Conservation (phyloP, 108 stramenopile genomes). For the Aurantiochytrium sp. region DNA sequence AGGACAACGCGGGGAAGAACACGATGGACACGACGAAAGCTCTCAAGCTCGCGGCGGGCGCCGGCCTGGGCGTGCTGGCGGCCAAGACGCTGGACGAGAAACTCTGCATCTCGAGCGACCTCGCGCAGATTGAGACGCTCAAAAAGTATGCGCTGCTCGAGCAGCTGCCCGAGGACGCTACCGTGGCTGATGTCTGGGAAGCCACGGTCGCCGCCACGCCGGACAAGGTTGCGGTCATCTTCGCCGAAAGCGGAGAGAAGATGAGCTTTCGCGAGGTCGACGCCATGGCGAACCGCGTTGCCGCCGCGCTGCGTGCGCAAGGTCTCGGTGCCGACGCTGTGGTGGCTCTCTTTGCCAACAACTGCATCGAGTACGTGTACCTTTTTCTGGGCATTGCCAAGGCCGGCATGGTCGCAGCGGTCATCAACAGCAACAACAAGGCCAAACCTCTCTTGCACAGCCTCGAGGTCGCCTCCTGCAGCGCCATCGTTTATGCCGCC, state of each 20-base stretch:
- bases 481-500: constrained; percentile 19
- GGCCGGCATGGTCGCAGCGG: constrained; percentile 22
- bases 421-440: constrained; percentile 29
- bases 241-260: background rate
- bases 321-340: background rate
- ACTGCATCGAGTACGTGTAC: constrained; percentile 19
- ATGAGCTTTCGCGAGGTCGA: background rate
- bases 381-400: constrained; percentile 33
- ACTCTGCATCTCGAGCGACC: background rate
- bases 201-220: background rate
- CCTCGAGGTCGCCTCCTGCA: constrained; percentile 6
- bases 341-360: constrained; percentile 24
- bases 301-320: background rate
- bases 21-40: background rate
- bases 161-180: background rate
- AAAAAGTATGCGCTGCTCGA: background rate
- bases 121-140: background rate
- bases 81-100: background rate
- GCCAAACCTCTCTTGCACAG: constrained; percentile 28
- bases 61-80: background rate
- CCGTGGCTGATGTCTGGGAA: background rate
- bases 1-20: background rate
- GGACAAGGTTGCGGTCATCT: background rate
- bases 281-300: background rate
- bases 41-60: background rate